Evolutionary conservation across 805 yeast genomes (phyloP).

Genomic region (Spathaspora passalidarum): DNA sequence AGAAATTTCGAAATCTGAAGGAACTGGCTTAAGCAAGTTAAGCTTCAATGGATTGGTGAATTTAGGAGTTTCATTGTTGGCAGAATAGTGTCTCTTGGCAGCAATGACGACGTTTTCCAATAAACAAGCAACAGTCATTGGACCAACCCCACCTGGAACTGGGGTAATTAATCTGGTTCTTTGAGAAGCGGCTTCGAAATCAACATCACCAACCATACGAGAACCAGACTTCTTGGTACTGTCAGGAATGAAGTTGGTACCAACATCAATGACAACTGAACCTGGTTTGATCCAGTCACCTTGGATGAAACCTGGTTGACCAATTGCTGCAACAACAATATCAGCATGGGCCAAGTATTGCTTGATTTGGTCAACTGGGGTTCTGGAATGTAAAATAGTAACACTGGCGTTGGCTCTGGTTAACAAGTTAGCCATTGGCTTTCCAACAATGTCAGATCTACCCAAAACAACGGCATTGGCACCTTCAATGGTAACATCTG

Average conservation of each 20-base stretch:
- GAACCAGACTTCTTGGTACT: conserved; percentile 63
- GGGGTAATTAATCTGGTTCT: conserved; percentile 73
- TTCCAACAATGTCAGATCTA: conserved; percentile 83
- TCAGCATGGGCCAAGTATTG: conserved; percentile 59
- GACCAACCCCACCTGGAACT: conserved; percentile 91
- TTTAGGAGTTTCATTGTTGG: conserved; percentile 41
- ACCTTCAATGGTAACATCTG: conserved; percentile 57
- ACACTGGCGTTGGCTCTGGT: conserved; percentile 74
- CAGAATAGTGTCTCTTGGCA: conserved; percentile 50
- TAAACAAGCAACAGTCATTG: conserved; percentile 86
- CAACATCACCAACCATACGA: conserved; percentile 77
- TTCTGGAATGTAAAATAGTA: conserved; percentile 68
- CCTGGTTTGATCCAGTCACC: conserved; percentile 73
- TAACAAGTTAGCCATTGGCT: conserved; percentile 70
- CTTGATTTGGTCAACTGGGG: conserved; percentile 49
- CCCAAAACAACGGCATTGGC: conserved; percentile 81
- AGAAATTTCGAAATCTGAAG: conserved; percentile 77
- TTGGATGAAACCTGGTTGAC: conserved; percentile 64
- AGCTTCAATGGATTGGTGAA: conserved; percentile 56
- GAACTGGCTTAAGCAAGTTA: conserved; percentile 62
- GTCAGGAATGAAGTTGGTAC: conserved; percentile 74
- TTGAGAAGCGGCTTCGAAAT: conserved; percentile 51
- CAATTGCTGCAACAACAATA: conserved; percentile 75
- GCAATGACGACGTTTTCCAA: conserved; percentile 69
- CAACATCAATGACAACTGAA: conserved; percentile 76